Evolutionary conservation across 768 basidiomycete genomes (phyloP).

Genomic region (Mycena sanguinolenta): DNA sequence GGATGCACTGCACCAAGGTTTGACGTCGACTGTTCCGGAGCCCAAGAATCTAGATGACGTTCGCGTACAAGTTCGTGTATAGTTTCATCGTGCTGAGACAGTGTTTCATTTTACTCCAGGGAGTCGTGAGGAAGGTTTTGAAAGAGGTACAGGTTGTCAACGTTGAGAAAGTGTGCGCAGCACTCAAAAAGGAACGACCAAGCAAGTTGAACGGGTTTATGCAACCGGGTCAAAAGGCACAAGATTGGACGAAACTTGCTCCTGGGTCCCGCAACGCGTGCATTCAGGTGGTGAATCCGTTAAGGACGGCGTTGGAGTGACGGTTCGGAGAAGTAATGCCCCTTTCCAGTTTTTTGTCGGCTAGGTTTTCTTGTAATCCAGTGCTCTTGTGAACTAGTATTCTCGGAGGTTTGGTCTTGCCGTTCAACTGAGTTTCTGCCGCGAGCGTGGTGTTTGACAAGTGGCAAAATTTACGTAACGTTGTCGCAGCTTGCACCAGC

Average conservation of each 20-base stretch:
- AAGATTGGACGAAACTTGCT: not conserved
- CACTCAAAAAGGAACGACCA: slow-evolving; percentile 2
- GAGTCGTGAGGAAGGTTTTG: not conserved
- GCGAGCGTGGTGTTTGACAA: too few species aligned
- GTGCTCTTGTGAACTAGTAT: not conserved
- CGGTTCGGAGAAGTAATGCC: not conserved
- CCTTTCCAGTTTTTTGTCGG: not conserved
- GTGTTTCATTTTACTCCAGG: not conserved
- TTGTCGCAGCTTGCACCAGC: not conserved
- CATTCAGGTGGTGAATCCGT: slow-evolving; percentile 13
- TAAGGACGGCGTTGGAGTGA: not conserved
- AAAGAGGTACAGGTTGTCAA: slow-evolving; percentile 8
- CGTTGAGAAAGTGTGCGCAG: slow-evolving; percentile 7
- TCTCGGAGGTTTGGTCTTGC: too few species aligned
- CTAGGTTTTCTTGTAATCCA: not conserved
- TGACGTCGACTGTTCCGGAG: not conserved
- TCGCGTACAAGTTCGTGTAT: not conserved
- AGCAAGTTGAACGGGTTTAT: slow-evolving; percentile 23
- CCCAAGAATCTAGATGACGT: not conserved
- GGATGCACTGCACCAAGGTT: not conserved
- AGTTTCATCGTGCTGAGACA: not conserved
- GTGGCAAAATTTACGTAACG: not conserved
- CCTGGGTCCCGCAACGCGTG: slow-evolving; percentile 9
- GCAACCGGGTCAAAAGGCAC: not conserved
- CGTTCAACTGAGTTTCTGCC: too few species aligned